These are phyloP conservation scores for Wickerhamomyces hampshirensis DNA, from an alignment of 805 yeast genomes.

Conservation along the genomic window DNA sequence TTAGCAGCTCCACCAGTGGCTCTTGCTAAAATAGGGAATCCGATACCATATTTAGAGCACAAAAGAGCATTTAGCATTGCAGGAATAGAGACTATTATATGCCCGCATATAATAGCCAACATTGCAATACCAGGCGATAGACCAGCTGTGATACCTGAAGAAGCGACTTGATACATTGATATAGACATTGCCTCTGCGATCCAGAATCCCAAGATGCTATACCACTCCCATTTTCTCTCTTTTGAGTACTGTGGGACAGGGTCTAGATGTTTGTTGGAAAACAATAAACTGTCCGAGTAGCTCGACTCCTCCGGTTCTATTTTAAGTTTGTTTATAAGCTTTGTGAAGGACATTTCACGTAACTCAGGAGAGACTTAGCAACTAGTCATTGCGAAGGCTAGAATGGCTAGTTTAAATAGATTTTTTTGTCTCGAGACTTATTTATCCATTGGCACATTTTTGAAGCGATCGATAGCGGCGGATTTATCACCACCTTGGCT, in stretches of 20 bases:
- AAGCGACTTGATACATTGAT: conserved; percentile 77
- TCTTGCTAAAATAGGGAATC: conserved; percentile 31
- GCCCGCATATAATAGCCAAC: conserved; percentile 23
- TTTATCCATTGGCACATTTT: no score
- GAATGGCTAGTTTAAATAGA: no score
- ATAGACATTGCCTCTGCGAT: conserved; percentile 74
- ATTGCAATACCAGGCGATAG: conserved; percentile 51
- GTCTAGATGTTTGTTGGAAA: conserved; percentile 58
- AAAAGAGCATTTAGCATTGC: conserved; percentile 19
- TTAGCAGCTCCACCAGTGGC: conserved; percentile 32
- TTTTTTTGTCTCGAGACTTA: no score
- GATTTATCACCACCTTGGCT: no score
- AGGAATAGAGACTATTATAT: conserved; percentile 23
- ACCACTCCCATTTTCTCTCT: conserved; percentile 66
- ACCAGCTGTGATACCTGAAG: conserved; percentile 62
- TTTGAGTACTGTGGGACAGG: conserved; percentile 59
- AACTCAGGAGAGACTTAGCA: no score
- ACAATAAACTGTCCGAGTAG: conserved; percentile 28
- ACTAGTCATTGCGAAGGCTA: no score
- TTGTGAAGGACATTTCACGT: no score
- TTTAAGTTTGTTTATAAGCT: not conserved
- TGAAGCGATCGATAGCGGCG: no score
- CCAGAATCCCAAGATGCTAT: conserved; percentile 46
- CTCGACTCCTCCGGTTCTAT: no score
- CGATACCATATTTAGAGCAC: conserved; percentile 32